Evolutionary conservation across 2,329 filamentous ascomycete species (phyloP), one percentile per base, ranked within the genome.

Genomic region (Alternaria sp.): DNA sequence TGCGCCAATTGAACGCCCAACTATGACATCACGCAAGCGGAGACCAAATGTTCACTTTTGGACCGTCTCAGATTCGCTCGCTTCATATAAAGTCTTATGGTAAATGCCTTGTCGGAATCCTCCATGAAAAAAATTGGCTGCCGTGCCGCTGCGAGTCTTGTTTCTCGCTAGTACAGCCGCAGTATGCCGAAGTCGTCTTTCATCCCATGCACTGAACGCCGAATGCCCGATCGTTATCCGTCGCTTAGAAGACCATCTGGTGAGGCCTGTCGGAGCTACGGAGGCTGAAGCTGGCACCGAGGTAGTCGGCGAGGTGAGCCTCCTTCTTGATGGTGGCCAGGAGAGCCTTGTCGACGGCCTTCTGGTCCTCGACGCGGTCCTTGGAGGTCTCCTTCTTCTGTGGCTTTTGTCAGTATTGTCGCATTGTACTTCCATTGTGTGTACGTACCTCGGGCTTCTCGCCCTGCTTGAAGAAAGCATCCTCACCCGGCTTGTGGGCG

Each of bases 241-340:
- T 69, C 75, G 65, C 68, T 71, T 97, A 99, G 90, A 95, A 99
- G 87, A 93, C 92, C 96, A 99, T 98, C 90, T 97, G 93, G 88
- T 99, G 96, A 86, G 96, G 96, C 91, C 95, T 94, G 89, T 99
- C 95, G 82, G 96, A 96, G 89, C 94, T 97, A 87, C 95, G 92
- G 86, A 99, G 91, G 90, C 92, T 96, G 92, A 99, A 99, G 83
- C 91, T 93, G 85, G 91, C 93, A 82, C 89, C 89, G 79, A 99
- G 93, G 90, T 99, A 99, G 87, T 91, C 93, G 83, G 90, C 86
- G 79, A 99, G 92, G 86, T 95, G 87, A 77, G 93, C 91, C 85
- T 97, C 93, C 91, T 98, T 97, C 92, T 98, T 98, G 89, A 99
- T 96, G 85, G 87, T 92, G 85, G 93, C 89, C 79, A 99, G 86